Percentiles rank a stretch among this genome's conserved stretches.
phyloP scores from a whole-genome alignment of 83 land plant species.

The Picea engelmannii region DNA sequence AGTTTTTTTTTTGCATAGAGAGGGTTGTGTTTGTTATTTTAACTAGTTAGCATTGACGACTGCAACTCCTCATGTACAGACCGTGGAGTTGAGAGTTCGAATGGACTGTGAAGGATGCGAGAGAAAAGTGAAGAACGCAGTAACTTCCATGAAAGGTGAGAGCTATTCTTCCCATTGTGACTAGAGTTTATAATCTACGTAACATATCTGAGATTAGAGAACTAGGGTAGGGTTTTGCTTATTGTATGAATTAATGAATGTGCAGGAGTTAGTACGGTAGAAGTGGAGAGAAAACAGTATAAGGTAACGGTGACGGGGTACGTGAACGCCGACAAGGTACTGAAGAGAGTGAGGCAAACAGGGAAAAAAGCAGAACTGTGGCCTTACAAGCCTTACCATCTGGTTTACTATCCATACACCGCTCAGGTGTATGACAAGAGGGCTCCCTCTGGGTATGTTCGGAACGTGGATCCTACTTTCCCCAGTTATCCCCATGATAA shows the following conservation, averaged over 20 bases:
- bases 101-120: constrained; percentile 22
- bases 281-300: constrained; percentile 38
- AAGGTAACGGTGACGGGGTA: constrained; percentile 55
- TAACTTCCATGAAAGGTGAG: constrained; percentile 9
- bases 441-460: constrained; percentile 46
- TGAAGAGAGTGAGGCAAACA: constrained; percentile 48
- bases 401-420: constrained; percentile 45
- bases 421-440: constrained; percentile 48
- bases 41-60: too few relatives aligned
- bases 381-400: constrained; percentile 48
- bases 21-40: too few relatives aligned
- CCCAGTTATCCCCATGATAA: background rate
- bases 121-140: constrained; percentile 13
- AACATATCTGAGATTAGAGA: too few relatives aligned
- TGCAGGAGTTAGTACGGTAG: constrained; percentile 44
- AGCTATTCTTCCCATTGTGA: too few relatives aligned
- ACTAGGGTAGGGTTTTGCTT: too few relatives aligned
- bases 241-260: too few relatives aligned
- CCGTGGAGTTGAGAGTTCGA: constrained; percentile 15
- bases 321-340: constrained; percentile 50
- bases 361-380: constrained; percentile 59
- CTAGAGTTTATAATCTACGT: too few relatives aligned
- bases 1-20: too few relatives aligned
- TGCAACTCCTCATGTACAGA: background rate
- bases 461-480: constrained; percentile 16